These are phyloP conservation scores for Lenwebbia sp. DNA, from an alignment of 345 rosid genomes.

Conservation along the genomic window DNA sequence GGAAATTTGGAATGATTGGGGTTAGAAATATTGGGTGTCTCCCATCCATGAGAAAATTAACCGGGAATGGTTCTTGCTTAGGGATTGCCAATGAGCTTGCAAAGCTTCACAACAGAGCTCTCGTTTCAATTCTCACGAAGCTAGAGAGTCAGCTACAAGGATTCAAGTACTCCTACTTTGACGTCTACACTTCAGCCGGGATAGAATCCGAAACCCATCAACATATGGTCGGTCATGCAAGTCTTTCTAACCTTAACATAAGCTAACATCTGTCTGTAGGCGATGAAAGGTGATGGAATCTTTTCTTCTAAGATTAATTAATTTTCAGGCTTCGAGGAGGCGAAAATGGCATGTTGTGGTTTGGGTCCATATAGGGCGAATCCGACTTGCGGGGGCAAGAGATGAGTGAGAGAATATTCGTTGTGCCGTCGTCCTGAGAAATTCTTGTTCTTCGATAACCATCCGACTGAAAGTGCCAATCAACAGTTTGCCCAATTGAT, in stretches of 20 bases:
- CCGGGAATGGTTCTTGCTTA: background rate
- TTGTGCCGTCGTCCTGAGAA: background rate
- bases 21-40: background rate
- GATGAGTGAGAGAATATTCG: background rate
- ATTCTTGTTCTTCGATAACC: constrained; percentile 4
- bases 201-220: background rate
- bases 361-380: background rate
- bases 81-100: background rate
- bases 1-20: background rate
- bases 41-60: background rate
- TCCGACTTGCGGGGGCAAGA: background rate
- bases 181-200: background rate
- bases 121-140: background rate
- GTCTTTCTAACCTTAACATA: background rate
- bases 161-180: background rate
- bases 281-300: background rate
- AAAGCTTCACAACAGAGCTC: constrained; percentile 5
- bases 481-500: background rate
- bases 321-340: background rate
- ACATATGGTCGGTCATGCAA: background rate
- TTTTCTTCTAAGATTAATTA: background rate
- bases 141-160: background rate
- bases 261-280: background rate
- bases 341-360: constrained; percentile 5
- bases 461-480: background rate